Evolutionary conservation across 1,284 basidiomycete genomes (phyloP), one percentile per base, ranked within the genome.

Genomic region (Trametes pubescens): DNA sequence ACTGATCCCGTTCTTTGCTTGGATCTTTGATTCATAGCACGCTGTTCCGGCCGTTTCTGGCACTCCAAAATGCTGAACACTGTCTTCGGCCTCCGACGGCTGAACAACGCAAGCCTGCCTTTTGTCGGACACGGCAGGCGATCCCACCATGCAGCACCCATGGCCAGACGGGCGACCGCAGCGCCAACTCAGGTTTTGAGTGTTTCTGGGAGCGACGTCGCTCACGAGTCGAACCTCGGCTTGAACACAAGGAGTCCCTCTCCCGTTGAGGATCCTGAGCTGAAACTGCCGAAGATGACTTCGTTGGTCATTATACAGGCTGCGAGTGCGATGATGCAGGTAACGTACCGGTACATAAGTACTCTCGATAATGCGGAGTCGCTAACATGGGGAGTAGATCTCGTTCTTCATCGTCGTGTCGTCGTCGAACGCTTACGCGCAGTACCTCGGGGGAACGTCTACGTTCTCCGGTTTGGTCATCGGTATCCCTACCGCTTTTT

Each of bases 361-460:
- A n/a, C n/a, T n/a, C n/a, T n/a, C n/a, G n/a, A n/a, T n/a, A n/a
- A n/a, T n/a, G n/a, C n/a, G n/a, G 18, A 2, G 46, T 48, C 14
- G 1, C 51, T 8, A 24, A 47, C 2, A 8, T 24, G 11, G 44
- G 21, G 4, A n/a, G 43, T 16, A 90, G 89, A 73, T 88, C 6
- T 84, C 86, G 0, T 90, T 90, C 77, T 91, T 88, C 74, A 84
- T 90, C 64, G 79, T 89, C 43, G 86, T 91, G 3, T 87, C 90
- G 1, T 88, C 90, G 0, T 85, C 88, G 1, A 86, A 83, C 70
- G 78, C 80, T 54, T 91, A 91, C 71, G 85, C 87, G 0, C 79
- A 85, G 63, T 79, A 84, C 69, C 77, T 91, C 2, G 89, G 89
- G 35, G 90, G 89, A 13, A 82, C 78, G 13, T 79, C 87, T 13